Percentiles rank a stretch among this genome's conserved stretches.
Conservation (phyloP, 2,329 filamentous ascomycete genomes). For the Pseudogymnoascus destructans region DNA sequence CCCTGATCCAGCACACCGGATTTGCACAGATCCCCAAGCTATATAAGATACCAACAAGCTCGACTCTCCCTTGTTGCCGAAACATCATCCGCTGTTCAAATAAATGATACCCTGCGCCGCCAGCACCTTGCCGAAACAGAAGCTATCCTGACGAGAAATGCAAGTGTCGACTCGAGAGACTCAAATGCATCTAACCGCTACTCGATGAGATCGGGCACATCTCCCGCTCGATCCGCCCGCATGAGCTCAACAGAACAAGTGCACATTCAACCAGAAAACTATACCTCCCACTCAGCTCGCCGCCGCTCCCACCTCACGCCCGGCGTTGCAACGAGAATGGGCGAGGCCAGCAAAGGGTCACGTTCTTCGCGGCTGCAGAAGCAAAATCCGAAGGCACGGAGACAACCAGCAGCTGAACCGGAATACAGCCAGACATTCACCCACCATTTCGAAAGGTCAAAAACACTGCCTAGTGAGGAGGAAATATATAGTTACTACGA, state of each 20-base stretch:
- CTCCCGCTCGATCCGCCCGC: neutral
- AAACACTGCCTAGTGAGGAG: constrained; percentile 6
- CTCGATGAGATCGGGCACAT: neutral
- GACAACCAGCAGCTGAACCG: neutral
- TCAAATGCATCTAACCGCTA: neutral
- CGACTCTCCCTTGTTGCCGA: neutral
- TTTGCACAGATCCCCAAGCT: neutral
- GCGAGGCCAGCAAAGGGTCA: constrained; percentile 14
- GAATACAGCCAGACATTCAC: neutral
- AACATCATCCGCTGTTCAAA: neutral
- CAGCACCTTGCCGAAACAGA: neutral
- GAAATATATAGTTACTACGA: constrained; percentile 15
- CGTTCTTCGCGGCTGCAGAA: constrained; percentile 16
- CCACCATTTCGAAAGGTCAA: neutral
- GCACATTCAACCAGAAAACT: neutral
- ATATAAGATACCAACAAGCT: neutral
- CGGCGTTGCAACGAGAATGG: constrained; percentile 23
- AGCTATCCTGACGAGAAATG: neutral
- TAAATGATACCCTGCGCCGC: neutral
- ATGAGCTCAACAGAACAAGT: neutral
- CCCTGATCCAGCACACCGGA: neutral
- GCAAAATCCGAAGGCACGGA: constrained; percentile 8
- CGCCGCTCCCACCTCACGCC: constrained; percentile 23
- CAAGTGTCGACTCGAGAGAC: neutral
- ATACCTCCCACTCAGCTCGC: constrained; percentile 10